Base-by-base conservation (phyloP, 805 yeast genomes). In the Kodamaea neixiangensis region DNA sequence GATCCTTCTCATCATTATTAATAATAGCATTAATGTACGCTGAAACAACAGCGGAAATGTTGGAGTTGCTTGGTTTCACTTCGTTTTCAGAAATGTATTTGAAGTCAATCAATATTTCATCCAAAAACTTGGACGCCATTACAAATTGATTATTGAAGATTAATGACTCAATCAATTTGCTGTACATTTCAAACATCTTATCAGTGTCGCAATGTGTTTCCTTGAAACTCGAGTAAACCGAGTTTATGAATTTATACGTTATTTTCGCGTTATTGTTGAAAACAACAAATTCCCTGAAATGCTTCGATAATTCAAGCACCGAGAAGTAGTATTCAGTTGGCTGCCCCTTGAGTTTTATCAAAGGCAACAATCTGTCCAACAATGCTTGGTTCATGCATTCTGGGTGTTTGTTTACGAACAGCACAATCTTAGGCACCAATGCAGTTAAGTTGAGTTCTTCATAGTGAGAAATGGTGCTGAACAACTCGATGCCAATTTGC, bases 61-160 rank as follows among this genome's bases (percentile, higher is more conserved):
- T 44, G 3, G 44, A 7, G 13, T 48, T 43, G 15, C 35, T 33
- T 3, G 63, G 50, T 31, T 50, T 57, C 4, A 46, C 48, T 22
- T 48, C 41, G 22, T 48, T 37, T 11, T 53, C 37, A 20, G 59
- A 51, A 7, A 66, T 65, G 18, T 64, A 58, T 58, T 72, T 73
- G 57, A 74, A 75, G 42, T 79, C 78, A 0, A 71, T 57, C 39
- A 86, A 63, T 5, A 85, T 69, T 38, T 75, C 69, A 60, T 86
- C 87, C 58, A 87, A 67, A 50, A 85, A 76, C 51, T 77, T 72
- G 1, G 86, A 75, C 3, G 89, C 84, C 38, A 77, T 57, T 7
- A 72, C 69, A 34, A 75, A 55, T 54, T 83, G 79, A 38, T 77
- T 79, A 41, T 80, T 78, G 47, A 71, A 68, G 10, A 82, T 73